These are phyloP conservation scores for Colletotrichum sp. DNA, from an alignment of 2,329 filamentous ascomycete genomes.

Conservation along the genomic window DNA sequence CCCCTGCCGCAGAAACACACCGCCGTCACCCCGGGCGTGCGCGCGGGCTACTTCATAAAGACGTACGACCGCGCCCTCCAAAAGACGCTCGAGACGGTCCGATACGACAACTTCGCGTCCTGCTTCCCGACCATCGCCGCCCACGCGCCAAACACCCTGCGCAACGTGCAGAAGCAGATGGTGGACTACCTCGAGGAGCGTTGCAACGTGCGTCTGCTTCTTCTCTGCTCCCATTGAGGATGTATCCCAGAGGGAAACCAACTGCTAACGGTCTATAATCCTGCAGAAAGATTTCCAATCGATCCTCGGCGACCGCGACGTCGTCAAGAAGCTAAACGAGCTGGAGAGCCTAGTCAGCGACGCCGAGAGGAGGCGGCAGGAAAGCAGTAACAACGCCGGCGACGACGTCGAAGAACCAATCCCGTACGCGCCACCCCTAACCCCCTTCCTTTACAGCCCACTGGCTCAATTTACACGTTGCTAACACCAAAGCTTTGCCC, in stretches of 20 bases:
- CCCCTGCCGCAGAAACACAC: slow-evolving; percentile 47
- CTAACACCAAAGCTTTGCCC: background rate
- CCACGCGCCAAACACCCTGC: slow-evolving; percentile 55
- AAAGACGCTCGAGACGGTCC: slow-evolving; percentile 46
- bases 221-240: background rate
- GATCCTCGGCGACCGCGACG: slow-evolving; percentile 56
- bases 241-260: background rate
- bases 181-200: slow-evolving; percentile 58
- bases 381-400: slow-evolving; percentile 24
- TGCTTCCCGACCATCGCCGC: slow-evolving; percentile 67
- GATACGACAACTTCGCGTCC: slow-evolving; percentile 61
- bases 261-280: background rate
- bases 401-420: slow-evolving; percentile 36
- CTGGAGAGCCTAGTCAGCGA: slow-evolving; percentile 61
- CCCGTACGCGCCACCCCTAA: slow-evolving; percentile 43
- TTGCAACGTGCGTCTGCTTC: slow-evolving; percentile 49
- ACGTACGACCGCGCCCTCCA: slow-evolving; percentile 57
- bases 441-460: background rate
- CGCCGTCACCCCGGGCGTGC: slow-evolving; percentile 57
- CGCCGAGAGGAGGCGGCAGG: slow-evolving; percentile 45
- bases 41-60: slow-evolving; percentile 59
- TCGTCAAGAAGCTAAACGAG: slow-evolving; percentile 63
- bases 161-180: slow-evolving; percentile 63
- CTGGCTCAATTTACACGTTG: background rate
- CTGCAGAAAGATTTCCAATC: slow-evolving; percentile 60